Percentiles rank a stretch among this genome's conserved stretches.
Conservation (phyloP, 2,329 filamentous ascomycete genomes). For the Sclerotiophoma versabilis region DNA sequence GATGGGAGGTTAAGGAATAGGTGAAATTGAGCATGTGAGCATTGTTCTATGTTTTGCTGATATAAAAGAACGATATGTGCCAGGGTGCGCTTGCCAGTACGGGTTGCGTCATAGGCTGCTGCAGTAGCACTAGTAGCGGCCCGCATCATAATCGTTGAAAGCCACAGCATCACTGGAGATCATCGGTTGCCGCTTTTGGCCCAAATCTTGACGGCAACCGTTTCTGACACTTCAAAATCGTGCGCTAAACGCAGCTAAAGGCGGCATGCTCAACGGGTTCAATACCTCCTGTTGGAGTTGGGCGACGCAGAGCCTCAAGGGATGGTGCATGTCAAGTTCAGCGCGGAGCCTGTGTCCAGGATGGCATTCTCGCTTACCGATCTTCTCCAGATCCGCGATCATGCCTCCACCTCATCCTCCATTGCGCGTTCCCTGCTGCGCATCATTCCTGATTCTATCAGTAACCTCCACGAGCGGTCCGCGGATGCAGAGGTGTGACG, state of each 20-base stretch:
- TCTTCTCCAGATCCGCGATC: constrained; percentile 16
- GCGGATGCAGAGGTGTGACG: constrained; percentile 12
- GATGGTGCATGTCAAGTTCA: constrained; percentile 7
- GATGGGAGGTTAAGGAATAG: not conserved
- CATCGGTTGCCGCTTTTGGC: constrained; percentile 9
- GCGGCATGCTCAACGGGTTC: not conserved
- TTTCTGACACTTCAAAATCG: not conserved
- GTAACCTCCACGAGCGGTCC: constrained; percentile 6
- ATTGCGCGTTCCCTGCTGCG: constrained; percentile 16
- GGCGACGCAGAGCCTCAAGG: not conserved
- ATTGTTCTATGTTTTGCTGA: constrained; percentile 13
- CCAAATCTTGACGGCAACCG: constrained; percentile 7
- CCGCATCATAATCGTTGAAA: constrained; percentile 18
- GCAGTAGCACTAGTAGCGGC: constrained; percentile 23
- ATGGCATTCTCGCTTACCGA: constrained; percentile 26
- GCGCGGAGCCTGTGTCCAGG: constrained; percentile 13
- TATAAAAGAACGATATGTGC: constrained; percentile 6
- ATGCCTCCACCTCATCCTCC: not conserved
- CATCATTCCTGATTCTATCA: constrained; percentile 10
- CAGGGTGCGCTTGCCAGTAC: constrained; percentile 9
- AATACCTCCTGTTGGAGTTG: not conserved
- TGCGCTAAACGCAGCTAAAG: constrained; percentile 1
- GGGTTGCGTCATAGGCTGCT: constrained; percentile 28
- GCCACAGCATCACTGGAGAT: constrained; percentile 22
- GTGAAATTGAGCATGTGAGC: not conserved